Evolutionary conservation across 257 asterid species (phyloP), one percentile per base, ranked within the genome.

Genomic region (Salvia rosmarinus): DNA sequence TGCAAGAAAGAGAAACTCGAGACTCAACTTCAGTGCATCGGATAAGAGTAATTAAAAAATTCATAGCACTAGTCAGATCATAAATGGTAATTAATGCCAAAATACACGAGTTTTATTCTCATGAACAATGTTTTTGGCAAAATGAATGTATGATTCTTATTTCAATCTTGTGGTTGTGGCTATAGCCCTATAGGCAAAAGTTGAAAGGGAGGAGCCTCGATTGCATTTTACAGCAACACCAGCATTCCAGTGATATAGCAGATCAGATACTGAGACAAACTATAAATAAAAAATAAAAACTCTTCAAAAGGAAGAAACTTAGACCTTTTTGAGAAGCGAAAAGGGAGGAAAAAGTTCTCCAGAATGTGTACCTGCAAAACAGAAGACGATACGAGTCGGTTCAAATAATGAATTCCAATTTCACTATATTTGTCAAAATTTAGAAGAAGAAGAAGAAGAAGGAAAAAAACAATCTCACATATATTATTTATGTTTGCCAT

Each of bases 401-500:
- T 51, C 54, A n/a, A 56, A 44, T 2, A 4, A 2, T 14, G 5
- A 37, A 35, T 16, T 65, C 40, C 16, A 21, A 56, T 65, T 56
- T 30, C 34, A 67, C 9, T 20, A 46, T 32, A 56, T 52, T 12
- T 35, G 54, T 51, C 25, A 14, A 51, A 58, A 14, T 51, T 11
- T 21, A 10, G 23, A 11, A 11, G 32, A 20, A 63, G 8, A 19
- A 50, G 30, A 7, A 9, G n/a, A n/a, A n/a, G n/a, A n/a, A n/a
- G n/a, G n/a, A 34, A 21, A 17, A 55, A 9, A 9, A 5, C 12
- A 72, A 28, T 47, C 78, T 47, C 61, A 74, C 89, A 77, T 58
- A 59, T 82, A 63, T 84, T 81, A 85, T 37, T 47, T 80, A 85
- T 95, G 99, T 70, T 91, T 95, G 81, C 99, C 99, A 42, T 95